Evolutionary conservation across 148 eudicot genomes (phyloP), one percentile per base, ranked within the genome.

Genomic region (Spergularia marina): DNA sequence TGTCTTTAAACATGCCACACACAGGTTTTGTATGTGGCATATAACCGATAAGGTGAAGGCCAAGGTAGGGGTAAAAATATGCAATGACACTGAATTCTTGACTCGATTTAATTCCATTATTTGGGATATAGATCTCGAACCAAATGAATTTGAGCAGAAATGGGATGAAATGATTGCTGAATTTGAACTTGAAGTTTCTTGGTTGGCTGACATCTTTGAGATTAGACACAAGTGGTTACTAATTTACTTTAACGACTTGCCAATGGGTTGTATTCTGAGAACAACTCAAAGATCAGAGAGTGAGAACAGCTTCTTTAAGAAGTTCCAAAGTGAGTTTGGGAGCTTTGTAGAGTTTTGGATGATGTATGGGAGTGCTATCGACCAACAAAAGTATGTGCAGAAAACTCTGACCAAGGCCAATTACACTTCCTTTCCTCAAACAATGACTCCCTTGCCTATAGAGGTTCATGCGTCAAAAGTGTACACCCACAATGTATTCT

Each of bases 1-100:
- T 0, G 23, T 66, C 6, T 66, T 66, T 44, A 12, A 7, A 5
- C 13, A 51, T 7, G 17, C 53, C 2, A 0, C 36, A 10, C 70
- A 66, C 18, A 16, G 70, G 10, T 66, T 16, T 66, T 66, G 25
- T 10, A 17, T 66, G 16, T 66, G 53, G 53, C 73, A 69, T 21
- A 69, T 53, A 30, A 30, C 34, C 2, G 34, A 30, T 30, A 30
- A 30, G 34, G 34, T 30, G 34, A 30, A 30, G 34, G 34, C 34
- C 34, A 30, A 30, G 34, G 34, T 30, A 30, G 34, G 34, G 34
- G 34, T 30, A 30, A 30, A 30, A 30, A 30, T 30, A 30, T 30
- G 34, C 34, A 30, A 30, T 30, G 34, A 30, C 34, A 30, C 34
- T 30, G 34, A 30, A 30, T 30, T 30, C 34, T 30, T 30, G 34